phyloP scores from a whole-genome alignment of 371 early-diverging fungal genomes.

The Smittium culicis region DNA sequence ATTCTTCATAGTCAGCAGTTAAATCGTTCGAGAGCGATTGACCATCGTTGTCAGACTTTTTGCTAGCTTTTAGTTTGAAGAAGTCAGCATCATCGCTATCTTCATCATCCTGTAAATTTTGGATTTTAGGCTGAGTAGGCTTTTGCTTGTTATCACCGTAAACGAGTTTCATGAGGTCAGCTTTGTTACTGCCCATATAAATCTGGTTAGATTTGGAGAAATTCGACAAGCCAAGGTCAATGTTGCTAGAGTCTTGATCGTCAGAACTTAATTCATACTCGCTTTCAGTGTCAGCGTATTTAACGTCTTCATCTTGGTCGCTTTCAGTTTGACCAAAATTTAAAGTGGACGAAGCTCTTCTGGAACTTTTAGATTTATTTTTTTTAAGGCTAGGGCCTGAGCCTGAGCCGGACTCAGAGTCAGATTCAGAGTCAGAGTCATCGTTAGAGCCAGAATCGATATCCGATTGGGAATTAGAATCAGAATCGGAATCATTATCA shows the following conservation, averaged over 20 bases:
- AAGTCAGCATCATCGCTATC: slow-evolving; percentile 34
- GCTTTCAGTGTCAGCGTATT: slow-evolving; percentile 10
- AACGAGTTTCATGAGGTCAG: slow-evolving; percentile 74
- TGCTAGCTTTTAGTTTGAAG: slow-evolving; percentile 34
- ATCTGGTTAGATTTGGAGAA: slow-evolving; percentile 37
- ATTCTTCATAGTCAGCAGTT: slow-evolving; percentile 32
- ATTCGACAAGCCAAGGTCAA: slow-evolving; percentile 19
- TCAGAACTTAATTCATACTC: slow-evolving; percentile 8
- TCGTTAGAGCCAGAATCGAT: slow-evolving; percentile 6
- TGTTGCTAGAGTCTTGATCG: neutral
- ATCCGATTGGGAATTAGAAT: slow-evolving; percentile 8
- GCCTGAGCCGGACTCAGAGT: too few species aligned
- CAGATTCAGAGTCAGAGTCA: slow-evolving; percentile 7
- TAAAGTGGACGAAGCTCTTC: too few species aligned
- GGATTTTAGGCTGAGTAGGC: too few species aligned
- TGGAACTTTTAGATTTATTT: too few species aligned
- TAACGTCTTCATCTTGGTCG: slow-evolving; percentile 22
- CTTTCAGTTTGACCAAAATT: too few species aligned
- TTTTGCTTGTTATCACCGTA: slow-evolving; percentile 43
- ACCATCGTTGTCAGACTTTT: slow-evolving; percentile 21
- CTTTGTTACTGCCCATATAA: slow-evolving; percentile 36
- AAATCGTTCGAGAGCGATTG: slow-evolving; percentile 22
- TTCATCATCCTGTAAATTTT: slow-evolving; percentile 29
- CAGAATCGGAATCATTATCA: slow-evolving; percentile 23
- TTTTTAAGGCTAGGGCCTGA: too few species aligned